Evolutionary conservation across 257 asterid species (phyloP).

Genomic region (Gentiana straminea): DNA sequence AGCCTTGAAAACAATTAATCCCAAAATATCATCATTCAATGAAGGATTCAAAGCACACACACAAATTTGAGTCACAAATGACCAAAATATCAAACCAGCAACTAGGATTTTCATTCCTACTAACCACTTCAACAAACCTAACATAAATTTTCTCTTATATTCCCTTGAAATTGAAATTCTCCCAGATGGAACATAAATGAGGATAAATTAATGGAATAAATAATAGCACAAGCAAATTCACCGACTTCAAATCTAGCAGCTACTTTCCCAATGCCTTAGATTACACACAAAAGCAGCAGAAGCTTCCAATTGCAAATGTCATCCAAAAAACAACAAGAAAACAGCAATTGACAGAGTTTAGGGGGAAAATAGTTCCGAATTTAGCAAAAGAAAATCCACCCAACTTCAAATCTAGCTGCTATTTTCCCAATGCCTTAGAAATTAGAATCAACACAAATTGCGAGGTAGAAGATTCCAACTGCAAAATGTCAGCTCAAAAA

Average conservation of each 20-base stretch:
- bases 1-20: slow-evolving; percentile 63
- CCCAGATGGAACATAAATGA: background rate
- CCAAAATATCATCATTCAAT: slow-evolving; percentile 81
- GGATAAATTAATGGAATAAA: background rate
- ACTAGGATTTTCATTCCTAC: background rate
- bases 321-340: background rate
- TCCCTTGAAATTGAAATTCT: slow-evolving; percentile 1
- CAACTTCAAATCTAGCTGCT: too few relatives aligned
- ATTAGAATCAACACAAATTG: too few relatives aligned
- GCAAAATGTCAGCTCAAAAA: too few relatives aligned
- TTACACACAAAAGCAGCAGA: background rate
- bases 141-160: background rate
- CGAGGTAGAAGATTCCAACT: too few relatives aligned
- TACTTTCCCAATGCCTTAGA: background rate
- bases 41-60: slow-evolving; percentile 37
- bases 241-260: too few relatives aligned
- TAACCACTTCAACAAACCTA: background rate
- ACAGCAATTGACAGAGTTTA: background rate
- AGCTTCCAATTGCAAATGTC: too few relatives aligned
- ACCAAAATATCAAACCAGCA: slow-evolving; percentile 6
- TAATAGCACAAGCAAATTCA: too few relatives aligned
- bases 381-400: too few relatives aligned
- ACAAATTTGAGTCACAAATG: slow-evolving; percentile 17
- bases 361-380: background rate
- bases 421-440: too few relatives aligned